Evolutionary conservation across 2,329 filamentous ascomycete genomes (phyloP).

Genomic region (Fusarium praegraminearum): DNA sequence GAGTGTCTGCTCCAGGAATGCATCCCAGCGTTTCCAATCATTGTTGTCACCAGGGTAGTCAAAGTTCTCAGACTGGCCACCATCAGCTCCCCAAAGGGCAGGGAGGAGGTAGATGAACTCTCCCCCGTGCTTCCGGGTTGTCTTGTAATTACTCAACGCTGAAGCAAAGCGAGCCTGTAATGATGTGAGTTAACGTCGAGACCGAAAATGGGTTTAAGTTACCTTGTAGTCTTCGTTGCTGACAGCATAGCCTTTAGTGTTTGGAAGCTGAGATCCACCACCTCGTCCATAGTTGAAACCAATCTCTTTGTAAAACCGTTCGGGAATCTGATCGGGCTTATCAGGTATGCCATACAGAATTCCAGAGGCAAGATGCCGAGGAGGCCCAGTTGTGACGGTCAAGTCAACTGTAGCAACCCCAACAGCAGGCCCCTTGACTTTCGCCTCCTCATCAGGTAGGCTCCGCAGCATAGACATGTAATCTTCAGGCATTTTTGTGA

Average conservation of each 20-base stretch:
- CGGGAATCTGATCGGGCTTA: conserved; percentile 19
- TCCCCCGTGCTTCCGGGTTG: conserved; percentile 52
- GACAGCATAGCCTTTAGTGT: conserved; percentile 15
- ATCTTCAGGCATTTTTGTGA: conserved; percentile 12
- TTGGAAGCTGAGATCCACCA: conserved; percentile 25
- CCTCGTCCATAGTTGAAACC: conserved; percentile 30
- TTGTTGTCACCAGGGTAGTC: conserved; percentile 62
- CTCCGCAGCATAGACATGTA: conserved; percentile 16
- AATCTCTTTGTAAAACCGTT: conserved; percentile 22
- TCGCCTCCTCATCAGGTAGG: background rate
- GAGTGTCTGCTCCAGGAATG: conserved; percentile 56
- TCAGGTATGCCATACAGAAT: conserved; percentile 34
- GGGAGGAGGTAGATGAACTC: conserved; percentile 60
- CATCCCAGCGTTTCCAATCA: conserved; percentile 60
- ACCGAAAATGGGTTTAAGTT: rapidly evolving
- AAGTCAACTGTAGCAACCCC: conserved; percentile 19
- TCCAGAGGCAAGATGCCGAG: conserved; percentile 29
- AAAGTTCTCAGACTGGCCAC: conserved; percentile 52
- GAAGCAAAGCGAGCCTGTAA: conserved; percentile 24
- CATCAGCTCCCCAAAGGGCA: conserved; percentile 62
- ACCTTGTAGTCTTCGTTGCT: conserved; percentile 15
- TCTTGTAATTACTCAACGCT: conserved; percentile 26
- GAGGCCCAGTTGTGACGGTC: background rate
- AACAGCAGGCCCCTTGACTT: conserved; percentile 3
- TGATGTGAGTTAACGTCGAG: background rate